A percentile compares a stretch with the other conserved stretches of the same genome.
phyloP scores from a whole-genome alignment of 2,329 filamentous ascomycete species.

The Fusarium begoniae region DNA sequence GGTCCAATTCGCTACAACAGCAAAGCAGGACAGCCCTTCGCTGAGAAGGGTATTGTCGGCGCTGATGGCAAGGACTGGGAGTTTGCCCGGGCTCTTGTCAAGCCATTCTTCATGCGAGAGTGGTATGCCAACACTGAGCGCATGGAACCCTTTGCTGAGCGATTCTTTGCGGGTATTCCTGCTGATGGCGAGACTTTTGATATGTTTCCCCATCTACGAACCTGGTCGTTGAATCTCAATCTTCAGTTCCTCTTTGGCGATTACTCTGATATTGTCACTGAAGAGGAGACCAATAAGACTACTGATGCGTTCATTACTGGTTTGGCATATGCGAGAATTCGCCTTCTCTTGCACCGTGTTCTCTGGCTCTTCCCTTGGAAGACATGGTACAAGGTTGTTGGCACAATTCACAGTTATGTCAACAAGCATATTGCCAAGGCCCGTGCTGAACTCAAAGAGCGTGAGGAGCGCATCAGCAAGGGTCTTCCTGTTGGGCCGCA shows the following conservation, averaged over 20 bases:
- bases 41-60: not conserved
- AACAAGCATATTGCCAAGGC: conserved; percentile 5
- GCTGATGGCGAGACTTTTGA: not conserved
- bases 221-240: not conserved
- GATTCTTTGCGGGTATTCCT: not conserved
- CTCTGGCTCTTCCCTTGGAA: conserved; percentile 9
- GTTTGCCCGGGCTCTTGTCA: not conserved
- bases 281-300: not conserved
- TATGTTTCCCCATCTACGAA: not conserved
- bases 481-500: conserved; percentile 1
- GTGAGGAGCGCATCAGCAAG: not conserved
- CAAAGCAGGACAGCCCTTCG: conserved; percentile 4
- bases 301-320: not conserved
- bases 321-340: not conserved
- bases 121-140: not conserved
- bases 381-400: not conserved
- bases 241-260: not conserved
- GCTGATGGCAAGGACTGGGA: conserved; percentile 11
- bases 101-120: conserved; percentile 4
- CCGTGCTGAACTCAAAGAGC: conserved; percentile 3
- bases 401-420: conserved; percentile 3
- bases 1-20: conserved; percentile 3
- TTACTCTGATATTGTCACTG: not conserved
- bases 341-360: not conserved
- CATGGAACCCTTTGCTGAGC: not conserved